Conservation (phyloP, 176 grass and related monocot species). For the Rhipidocladum racemiflorum region DNA sequence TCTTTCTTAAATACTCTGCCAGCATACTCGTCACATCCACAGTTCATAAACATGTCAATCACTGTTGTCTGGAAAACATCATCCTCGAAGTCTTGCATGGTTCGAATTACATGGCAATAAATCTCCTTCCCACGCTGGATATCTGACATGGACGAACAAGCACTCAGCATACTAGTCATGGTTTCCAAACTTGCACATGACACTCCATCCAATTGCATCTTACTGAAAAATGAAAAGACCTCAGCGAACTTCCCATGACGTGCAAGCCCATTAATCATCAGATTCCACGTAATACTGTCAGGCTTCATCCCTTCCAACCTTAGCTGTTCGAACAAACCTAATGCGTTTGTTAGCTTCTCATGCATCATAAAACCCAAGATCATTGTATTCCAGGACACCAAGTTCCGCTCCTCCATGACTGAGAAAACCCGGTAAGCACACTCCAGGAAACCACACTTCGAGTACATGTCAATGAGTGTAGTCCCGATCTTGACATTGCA, state of each 20-base stretch:
- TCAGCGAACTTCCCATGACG: slow-evolving; percentile 7
- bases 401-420: slow-evolving; percentile 16
- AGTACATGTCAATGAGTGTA: slow-evolving; percentile 40
- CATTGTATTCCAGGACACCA: slow-evolving; percentile 46
- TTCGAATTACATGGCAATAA: slow-evolving; percentile 42
- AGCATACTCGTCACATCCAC: slow-evolving; percentile 32
- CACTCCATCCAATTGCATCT: slow-evolving; percentile 25
- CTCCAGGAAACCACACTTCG: slow-evolving; percentile 18
- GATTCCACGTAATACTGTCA: slow-evolving; percentile 35
- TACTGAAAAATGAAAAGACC: slow-evolving; percentile 29
- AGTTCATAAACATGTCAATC: slow-evolving; percentile 48
- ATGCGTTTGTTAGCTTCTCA: background rate
- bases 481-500: slow-evolving; percentile 33
- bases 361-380: slow-evolving; percentile 37
- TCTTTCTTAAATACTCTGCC: slow-evolving; percentile 30
- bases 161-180: slow-evolving; percentile 33
- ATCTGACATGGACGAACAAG: slow-evolving; percentile 33
- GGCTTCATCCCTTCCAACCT: slow-evolving; percentile 31
- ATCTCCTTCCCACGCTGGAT: slow-evolving; percentile 42
- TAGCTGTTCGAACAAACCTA: slow-evolving; percentile 26
- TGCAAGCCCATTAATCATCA: slow-evolving; percentile 41
- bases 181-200: slow-evolving; percentile 34
- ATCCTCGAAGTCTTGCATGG: slow-evolving; percentile 28
- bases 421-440: slow-evolving; percentile 37
- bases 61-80: slow-evolving; percentile 43